Percentiles rank a stretch among this genome's conserved stretches.
These are phyloP conservation scores for Candida vartiovaarae DNA, from an alignment of 805 yeast species.

Conservation along the genomic window DNA sequence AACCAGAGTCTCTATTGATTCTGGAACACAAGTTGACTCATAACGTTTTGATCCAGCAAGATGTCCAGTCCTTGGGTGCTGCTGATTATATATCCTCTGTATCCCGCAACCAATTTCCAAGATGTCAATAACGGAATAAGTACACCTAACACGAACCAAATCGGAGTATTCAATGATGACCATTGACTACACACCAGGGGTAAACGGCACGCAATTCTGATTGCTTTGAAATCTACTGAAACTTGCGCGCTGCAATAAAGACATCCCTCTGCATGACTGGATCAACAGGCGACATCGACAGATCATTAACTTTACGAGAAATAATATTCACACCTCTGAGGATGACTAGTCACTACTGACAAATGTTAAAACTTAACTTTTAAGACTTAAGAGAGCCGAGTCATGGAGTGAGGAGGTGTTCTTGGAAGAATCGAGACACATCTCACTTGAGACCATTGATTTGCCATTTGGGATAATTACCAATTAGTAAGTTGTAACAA, in stretches of 20 bases:
- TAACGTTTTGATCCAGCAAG: slow-evolving; percentile 5
- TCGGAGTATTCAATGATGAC: slow-evolving; percentile 9
- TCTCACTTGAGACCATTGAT: too few relatives aligned
- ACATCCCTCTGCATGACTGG: slow-evolving; percentile 9
- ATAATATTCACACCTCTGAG: slow-evolving; percentile 14
- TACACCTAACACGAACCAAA: slow-evolving; percentile 10
- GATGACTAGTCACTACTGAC: slow-evolving; percentile 4
- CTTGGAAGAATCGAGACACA: too few relatives aligned
- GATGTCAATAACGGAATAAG: slow-evolving; percentile 11
- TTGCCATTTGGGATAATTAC: too few relatives aligned
- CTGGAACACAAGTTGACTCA: slow-evolving; percentile 4
- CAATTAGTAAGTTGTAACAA: too few relatives aligned
- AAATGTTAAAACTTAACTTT: too few relatives aligned
- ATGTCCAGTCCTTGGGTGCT: slow-evolving; percentile 11
- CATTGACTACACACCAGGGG: slow-evolving; percentile 8
- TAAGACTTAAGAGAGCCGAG: slow-evolving; percentile 8
- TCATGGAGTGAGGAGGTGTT: slow-evolving; percentile 8
- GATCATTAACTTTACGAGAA: slow-evolving; percentile 10
- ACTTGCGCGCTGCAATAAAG: slow-evolving; percentile 1
- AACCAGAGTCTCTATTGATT: background rate
- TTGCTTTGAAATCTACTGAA: slow-evolving; percentile 4
- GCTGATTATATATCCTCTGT: slow-evolving; percentile 2
- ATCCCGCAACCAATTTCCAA: slow-evolving; percentile 17
- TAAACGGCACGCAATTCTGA: slow-evolving; percentile 8
- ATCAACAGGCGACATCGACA: slow-evolving; percentile 1